Evolutionary conservation across 2,329 filamentous ascomycete species (phyloP).

Genomic region (Dactylellina parvicollis): DNA sequence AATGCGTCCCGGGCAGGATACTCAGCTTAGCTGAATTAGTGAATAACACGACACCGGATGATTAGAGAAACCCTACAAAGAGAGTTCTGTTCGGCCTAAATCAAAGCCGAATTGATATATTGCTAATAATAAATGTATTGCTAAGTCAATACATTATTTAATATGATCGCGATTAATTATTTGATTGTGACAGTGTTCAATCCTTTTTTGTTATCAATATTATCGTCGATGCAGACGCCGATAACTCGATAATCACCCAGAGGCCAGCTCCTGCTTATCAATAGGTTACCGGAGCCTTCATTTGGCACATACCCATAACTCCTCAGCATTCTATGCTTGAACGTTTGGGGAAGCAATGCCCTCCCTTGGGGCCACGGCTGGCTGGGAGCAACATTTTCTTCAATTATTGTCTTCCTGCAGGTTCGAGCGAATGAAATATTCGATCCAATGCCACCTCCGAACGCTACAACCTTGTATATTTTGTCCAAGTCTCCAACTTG

Average conservation of each 20-base stretch:
- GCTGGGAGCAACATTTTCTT: slow-evolving; percentile 18
- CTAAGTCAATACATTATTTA: too few species aligned
- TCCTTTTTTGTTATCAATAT: not conserved
- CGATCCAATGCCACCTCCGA: slow-evolving; percentile 55
- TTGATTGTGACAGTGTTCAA: not conserved
- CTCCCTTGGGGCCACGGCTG: slow-evolving; percentile 47
- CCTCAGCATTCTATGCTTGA: slow-evolving; percentile 54
- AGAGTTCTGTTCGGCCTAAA: too few species aligned
- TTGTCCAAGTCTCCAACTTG: slow-evolving; percentile 58
- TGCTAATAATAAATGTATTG: too few species aligned
- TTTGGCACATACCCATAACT: slow-evolving; percentile 9
- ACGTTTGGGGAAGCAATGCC: slow-evolving; percentile 58
- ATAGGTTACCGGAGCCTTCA: not conserved
- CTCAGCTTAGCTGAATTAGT: too few species aligned
- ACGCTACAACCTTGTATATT: slow-evolving; percentile 57
- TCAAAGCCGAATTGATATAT: too few species aligned
- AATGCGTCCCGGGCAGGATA: too few species aligned
- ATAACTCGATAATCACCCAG: slow-evolving; percentile 4
- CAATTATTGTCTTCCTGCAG: slow-evolving; percentile 51
- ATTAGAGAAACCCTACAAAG: too few species aligned
- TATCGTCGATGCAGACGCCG: slow-evolving; percentile 14
- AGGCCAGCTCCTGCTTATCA: slow-evolving; percentile 3
- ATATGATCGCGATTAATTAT: too few species aligned
- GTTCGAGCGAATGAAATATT: slow-evolving; percentile 48
- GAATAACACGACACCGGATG: too few species aligned